Evolutionary conservation across 768 basidiomycete species (phyloP).

Genomic region (Solioccasus polychromus): DNA sequence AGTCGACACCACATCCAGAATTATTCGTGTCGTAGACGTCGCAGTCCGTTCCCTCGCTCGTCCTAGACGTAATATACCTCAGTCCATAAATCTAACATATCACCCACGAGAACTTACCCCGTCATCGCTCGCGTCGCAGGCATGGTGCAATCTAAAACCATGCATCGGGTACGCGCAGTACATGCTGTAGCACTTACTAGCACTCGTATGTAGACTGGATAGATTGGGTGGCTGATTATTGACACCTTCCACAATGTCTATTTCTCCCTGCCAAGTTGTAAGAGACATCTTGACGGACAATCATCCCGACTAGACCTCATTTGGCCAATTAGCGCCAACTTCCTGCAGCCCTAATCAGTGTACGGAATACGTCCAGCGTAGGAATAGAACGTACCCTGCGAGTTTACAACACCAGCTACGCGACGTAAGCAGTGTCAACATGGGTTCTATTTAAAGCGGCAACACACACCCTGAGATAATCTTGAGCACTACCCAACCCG

Average conservation of each 20-base stretch:
- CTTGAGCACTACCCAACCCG: neutral
- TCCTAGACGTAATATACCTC: conserved; percentile 3
- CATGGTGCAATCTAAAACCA: conserved; percentile 31
- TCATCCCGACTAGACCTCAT: conserved; percentile 3
- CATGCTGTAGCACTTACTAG: conserved; percentile 5
- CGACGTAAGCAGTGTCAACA: too few species aligned
- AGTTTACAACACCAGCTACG: too few species aligned
- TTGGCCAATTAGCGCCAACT: conserved; percentile 19
- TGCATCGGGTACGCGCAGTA: too few species aligned
- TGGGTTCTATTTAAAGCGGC: neutral
- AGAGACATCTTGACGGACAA: neutral
- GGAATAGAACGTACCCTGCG: neutral
- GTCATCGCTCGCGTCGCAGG: conserved; percentile 22
- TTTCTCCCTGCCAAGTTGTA: conserved; percentile 13
- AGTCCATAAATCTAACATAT: neutral
- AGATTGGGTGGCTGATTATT: conserved; percentile 23
- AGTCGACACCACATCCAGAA: conserved; percentile 30
- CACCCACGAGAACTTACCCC: conserved; percentile 21
- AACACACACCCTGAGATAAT: conserved; percentile 5
- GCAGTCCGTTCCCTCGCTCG: conserved; percentile 21
- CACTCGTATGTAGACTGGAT: conserved; percentile 24
- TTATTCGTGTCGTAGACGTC: conserved; percentile 21
- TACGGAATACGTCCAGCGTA: neutral
- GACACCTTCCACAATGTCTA: conserved; percentile 32
- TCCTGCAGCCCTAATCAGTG: conserved; percentile 12